Conservation (phyloP, 148 eudicot species). For the Chenopodium album region DNA sequence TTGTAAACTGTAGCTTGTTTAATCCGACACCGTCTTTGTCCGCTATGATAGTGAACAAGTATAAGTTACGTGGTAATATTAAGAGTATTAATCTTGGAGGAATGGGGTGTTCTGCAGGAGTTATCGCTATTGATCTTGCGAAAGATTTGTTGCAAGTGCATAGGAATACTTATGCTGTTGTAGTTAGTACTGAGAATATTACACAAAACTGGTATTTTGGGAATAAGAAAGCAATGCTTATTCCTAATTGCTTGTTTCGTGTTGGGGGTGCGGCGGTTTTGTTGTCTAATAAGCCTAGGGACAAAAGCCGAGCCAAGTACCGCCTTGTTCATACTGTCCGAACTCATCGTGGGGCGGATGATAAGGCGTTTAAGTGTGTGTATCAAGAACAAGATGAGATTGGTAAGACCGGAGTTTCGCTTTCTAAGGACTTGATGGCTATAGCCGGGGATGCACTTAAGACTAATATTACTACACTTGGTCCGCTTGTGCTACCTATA, state of each 20-base stretch:
- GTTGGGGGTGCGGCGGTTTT: conserved; percentile 62
- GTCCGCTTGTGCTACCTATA: conserved; percentile 49
- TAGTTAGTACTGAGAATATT: conserved; percentile 61
- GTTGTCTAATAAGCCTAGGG: conserved; percentile 44
- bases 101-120: conserved; percentile 68
- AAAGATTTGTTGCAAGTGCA: conserved; percentile 58
- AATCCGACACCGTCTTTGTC: conserved; percentile 67
- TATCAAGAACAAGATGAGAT: conserved; percentile 50
- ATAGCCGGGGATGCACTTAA: conserved; percentile 56
- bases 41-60: conserved; percentile 60
- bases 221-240: conserved; percentile 58
- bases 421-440: conserved; percentile 53
- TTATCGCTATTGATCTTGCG: conserved; percentile 54
- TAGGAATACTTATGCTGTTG: conserved; percentile 50
- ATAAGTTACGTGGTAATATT: conserved; percentile 54
- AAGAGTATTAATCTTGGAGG: conserved; percentile 58
- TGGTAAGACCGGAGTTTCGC: conserved; percentile 47
- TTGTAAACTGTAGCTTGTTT: conserved; percentile 59
- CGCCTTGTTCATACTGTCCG: conserved; percentile 54
- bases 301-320: conserved; percentile 47
- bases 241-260: conserved; percentile 63
- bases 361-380: conserved; percentile 50
- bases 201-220: conserved; percentile 66
- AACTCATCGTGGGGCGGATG: conserved; percentile 52
- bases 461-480: conserved; percentile 49